Evolutionary conservation across 768 basidiomycete genomes (phyloP).

Genomic region (Porphyrellus cyaneotinctus): DNA sequence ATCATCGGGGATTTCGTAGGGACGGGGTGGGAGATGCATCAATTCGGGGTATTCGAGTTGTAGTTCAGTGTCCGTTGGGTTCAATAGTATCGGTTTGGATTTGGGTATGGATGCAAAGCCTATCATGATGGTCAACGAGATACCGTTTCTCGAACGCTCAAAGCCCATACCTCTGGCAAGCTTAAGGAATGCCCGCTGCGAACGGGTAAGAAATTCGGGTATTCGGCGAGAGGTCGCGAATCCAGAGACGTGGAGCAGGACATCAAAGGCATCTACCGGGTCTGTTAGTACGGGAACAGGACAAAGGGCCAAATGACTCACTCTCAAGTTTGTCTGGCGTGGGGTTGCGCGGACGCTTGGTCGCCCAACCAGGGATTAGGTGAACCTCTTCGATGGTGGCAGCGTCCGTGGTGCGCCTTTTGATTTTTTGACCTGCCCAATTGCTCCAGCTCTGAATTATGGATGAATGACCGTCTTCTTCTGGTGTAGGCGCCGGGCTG

Average conservation of each 20-base stretch:
- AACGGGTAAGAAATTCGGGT: slow-evolving; percentile 59
- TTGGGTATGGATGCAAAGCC: slow-evolving; percentile 76
- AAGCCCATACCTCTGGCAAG: slow-evolving; percentile 63
- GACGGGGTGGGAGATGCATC: slow-evolving; percentile 50
- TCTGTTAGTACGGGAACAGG: not conserved
- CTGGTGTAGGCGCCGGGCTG: slow-evolving; percentile 11
- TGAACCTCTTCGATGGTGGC: slow-evolving; percentile 44
- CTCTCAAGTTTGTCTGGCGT: slow-evolving; percentile 25
- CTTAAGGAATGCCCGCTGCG: slow-evolving; percentile 71
- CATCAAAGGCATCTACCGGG: slow-evolving; percentile 52
- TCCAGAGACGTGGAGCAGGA: slow-evolving; percentile 75
- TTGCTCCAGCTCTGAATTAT: slow-evolving; percentile 48
- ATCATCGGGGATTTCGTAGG: slow-evolving; percentile 57
- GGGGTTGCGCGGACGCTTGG: slow-evolving; percentile 41
- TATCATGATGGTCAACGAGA: slow-evolving; percentile 26
- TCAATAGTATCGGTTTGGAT: slow-evolving; percentile 31
- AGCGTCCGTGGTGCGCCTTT: slow-evolving; percentile 22
- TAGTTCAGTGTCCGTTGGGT: slow-evolving; percentile 23
- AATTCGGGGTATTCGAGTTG: slow-evolving; percentile 26
- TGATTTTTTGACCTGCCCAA: slow-evolving; percentile 62
- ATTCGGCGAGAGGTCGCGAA: slow-evolving; percentile 62
- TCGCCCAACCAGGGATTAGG: slow-evolving; percentile 83
- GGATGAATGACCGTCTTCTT: slow-evolving; percentile 21
- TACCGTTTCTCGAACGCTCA: not conserved
- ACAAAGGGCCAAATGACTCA: slow-evolving; percentile 4